phyloP scores from a whole-genome alignment of 495 filamentous ascomycete genomes.

The Aspergillus ellipticus region DNA sequence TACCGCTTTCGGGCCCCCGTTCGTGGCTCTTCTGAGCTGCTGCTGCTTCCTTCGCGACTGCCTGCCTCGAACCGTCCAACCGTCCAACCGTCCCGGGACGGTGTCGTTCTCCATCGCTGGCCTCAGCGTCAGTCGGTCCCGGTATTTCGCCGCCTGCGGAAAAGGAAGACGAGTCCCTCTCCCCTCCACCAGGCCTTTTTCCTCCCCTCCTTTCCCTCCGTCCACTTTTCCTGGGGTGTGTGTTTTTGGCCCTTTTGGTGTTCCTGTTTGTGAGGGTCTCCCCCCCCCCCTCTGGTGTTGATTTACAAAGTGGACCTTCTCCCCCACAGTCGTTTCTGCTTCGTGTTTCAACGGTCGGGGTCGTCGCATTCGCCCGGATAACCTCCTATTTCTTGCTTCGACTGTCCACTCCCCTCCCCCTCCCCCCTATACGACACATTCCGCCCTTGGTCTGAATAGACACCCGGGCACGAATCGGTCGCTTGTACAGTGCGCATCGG shows the following conservation, averaged over 20 bases:
- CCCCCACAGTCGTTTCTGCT: conserved; percentile 13
- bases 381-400: not conserved
- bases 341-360: conserved; percentile 1
- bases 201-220: not conserved
- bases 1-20: no score
- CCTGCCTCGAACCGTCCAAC: no score
- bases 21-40: no score
- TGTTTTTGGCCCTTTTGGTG: not conserved
- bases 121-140: no score
- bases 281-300: not conserved
- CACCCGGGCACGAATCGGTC: not conserved
- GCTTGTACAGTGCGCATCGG: not conserved
- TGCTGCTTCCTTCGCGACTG: not conserved
- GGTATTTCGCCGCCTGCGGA: no score
- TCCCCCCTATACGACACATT: no score
- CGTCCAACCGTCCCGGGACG: no score
- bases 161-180: no score
- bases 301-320: not conserved
- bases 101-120: no score
- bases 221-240: not conserved
- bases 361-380: conserved; percentile 2
- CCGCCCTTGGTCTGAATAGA: not conserved
- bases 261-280: not conserved
- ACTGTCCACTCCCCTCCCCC: not conserved
- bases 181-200: not conserved